Conservation (phyloP, 2,329 filamentous ascomycete species). For the Cladosporium sphaerospermum region DNA sequence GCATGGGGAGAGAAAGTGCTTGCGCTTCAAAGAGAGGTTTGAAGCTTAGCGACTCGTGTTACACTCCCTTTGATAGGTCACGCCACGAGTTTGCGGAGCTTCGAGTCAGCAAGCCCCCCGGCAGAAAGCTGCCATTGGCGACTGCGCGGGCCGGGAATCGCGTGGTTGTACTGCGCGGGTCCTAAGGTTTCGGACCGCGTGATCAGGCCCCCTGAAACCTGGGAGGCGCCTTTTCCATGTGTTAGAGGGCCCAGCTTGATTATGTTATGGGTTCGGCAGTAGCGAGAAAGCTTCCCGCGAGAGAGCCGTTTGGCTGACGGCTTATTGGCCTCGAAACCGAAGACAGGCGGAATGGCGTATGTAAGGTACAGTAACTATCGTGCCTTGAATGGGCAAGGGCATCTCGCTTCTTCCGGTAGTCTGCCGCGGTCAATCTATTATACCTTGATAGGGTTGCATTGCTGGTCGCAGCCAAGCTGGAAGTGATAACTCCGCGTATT, state of each 20-base stretch:
- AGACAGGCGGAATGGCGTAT: too few species aligned
- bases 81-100: background rate
- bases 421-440: too few species aligned
- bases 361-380: too few species aligned
- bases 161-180: conserved; percentile 6
- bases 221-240: background rate
- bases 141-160: background rate
- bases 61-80: conserved; percentile 1
- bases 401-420: too few species aligned
- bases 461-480: too few species aligned
- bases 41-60: conserved; percentile 3
- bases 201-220: background rate
- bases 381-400: too few species aligned
- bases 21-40: too few species aligned
- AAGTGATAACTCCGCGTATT: too few species aligned
- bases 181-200: background rate
- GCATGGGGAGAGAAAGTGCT: too few species aligned
- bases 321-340: background rate
- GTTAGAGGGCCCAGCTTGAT: background rate
- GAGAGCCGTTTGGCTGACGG: too few species aligned
- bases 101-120: conserved; percentile 1
- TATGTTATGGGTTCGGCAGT: background rate
- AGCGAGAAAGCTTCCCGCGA: too few species aligned
- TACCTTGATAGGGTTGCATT: too few species aligned
- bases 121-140: background rate